Evolutionary conservation across 192 early-diverging fungal species (phyloP).

Genomic region (Gamsiella multidivaricata): DNA sequence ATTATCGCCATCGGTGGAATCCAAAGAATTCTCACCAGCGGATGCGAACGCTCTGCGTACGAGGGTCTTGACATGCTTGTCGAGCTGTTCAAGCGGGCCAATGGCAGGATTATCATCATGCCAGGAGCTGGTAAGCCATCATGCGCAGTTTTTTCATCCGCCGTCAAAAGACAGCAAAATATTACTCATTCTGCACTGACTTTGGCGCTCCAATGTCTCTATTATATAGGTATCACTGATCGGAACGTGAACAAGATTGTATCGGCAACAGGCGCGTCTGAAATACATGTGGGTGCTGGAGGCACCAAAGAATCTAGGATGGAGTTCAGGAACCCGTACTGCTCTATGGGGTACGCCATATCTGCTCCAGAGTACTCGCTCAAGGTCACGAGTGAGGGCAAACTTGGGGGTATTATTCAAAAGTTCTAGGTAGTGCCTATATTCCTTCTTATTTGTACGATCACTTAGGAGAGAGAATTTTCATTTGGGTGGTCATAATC

Average conservation of each 20-base stretch:
- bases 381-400: constrained; percentile 34
- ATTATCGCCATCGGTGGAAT: constrained; percentile 69
- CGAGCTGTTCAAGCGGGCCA: constrained; percentile 54
- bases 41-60: constrained; percentile 65
- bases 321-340: constrained; percentile 50
- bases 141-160: not conserved
- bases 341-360: constrained; percentile 53
- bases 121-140: constrained; percentile 67
- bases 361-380: constrained; percentile 46
- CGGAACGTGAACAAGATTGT: constrained; percentile 61
- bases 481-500: no score
- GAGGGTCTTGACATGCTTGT: constrained; percentile 66
- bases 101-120: constrained; percentile 62
- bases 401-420: constrained; percentile 47
- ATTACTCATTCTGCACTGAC: not conserved
- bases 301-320: constrained; percentile 41
- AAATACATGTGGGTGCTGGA: constrained; percentile 69
- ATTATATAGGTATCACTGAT: constrained; percentile 57
- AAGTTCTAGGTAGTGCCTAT: constrained; percentile 42
- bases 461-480: no score
- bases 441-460: no score
- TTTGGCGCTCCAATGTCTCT: not conserved
- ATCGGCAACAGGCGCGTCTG: constrained; percentile 45
- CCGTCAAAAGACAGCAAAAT: not conserved
- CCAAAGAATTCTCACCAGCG: constrained; percentile 73